Conservation (phyloP, 495 filamentous ascomycete species). For the Neurospora cerealis region DNA sequence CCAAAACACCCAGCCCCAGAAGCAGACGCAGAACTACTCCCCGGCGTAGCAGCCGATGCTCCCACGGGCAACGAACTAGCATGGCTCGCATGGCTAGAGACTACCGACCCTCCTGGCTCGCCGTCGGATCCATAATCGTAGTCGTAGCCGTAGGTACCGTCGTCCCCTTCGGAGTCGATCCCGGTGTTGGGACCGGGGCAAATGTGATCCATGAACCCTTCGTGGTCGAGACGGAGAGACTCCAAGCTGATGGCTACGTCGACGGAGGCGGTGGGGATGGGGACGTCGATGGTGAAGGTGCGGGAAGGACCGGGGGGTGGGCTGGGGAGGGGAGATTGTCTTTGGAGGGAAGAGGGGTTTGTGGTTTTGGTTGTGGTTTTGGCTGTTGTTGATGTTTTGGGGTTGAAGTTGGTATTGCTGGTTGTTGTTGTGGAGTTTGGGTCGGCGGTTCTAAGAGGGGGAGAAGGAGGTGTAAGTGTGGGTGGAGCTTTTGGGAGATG, state of each 20-base stretch:
- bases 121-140: neutral
- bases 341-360: neutral
- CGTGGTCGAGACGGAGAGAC: slow-evolving; percentile 25
- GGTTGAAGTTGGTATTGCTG: neutral
- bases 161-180: slow-evolving; percentile 9
- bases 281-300: slow-evolving; percentile 42
- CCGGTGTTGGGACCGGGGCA: slow-evolving; percentile 16
- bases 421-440: neutral
- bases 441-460: neutral
- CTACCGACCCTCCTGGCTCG: slow-evolving; percentile 7
- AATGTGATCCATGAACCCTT: slow-evolving; percentile 24
- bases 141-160: slow-evolving; percentile 1
- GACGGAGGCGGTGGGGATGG: slow-evolving; percentile 25
- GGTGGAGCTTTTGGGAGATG: neutral
- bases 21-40: slow-evolving; percentile 10
- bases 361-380: neutral
- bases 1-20: neutral
- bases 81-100: slow-evolving; percentile 4
- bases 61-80: slow-evolving; percentile 22
- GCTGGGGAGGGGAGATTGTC: slow-evolving; percentile 4
- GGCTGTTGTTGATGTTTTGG: neutral
- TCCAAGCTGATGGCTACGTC: slow-evolving; percentile 24
- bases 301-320: slow-evolving; percentile 32
- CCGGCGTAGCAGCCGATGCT: slow-evolving; percentile 23
- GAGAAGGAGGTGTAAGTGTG: neutral